Evolutionary conservation across 169 alveolate species (phyloP), one percentile per base, ranked within the genome.

Genomic region (Plasmodium adleri): DNA sequence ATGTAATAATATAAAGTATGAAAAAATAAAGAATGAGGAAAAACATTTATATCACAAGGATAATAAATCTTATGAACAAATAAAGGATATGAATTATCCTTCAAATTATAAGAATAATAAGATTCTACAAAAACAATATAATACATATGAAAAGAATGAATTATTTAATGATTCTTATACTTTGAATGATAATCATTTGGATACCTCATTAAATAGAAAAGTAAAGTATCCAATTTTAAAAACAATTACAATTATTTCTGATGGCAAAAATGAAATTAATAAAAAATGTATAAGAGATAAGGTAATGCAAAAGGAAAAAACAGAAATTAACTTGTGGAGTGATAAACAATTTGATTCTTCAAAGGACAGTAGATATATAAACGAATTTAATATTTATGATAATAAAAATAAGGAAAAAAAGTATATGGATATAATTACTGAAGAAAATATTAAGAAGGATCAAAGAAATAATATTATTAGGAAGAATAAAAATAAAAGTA

Each of bases 191-290:
- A n/a, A 22, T 12, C 24, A 7, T 13, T 26, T 28, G n/a, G 52
- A 45, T 45, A 15, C 49, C 26, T 50, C 75, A 4, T 8, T 64
- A 4, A 12, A 49, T 7, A 47, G 43, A 15, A 67, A 64, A 54
- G 45, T 50, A 3, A 50, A 47, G 15, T 78, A 64, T 59, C 39
- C 28, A 50, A 52, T 64, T 49, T 78, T 78, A 24, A 78, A 43
- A 59, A 78, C 89, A 13, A 78, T 17, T 7, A 78, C 89, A 47
- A 78, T 64, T 49, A 60, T 24, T 26, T 74, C 88, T 43, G 88
- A 74, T 24, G 43, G 88, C n/a, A 54, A 13, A 60, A 67, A 45
- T 22, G 17, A 10, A 43, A 5, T 4, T 43, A 52, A 60, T 9
- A 32, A 39, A 32, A 5, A 39, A 26, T n/a, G 15, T 26, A 32